phyloP scores from a whole-genome alignment of 768 basidiomycete genomes.

The Russula griseocarnosa region DNA sequence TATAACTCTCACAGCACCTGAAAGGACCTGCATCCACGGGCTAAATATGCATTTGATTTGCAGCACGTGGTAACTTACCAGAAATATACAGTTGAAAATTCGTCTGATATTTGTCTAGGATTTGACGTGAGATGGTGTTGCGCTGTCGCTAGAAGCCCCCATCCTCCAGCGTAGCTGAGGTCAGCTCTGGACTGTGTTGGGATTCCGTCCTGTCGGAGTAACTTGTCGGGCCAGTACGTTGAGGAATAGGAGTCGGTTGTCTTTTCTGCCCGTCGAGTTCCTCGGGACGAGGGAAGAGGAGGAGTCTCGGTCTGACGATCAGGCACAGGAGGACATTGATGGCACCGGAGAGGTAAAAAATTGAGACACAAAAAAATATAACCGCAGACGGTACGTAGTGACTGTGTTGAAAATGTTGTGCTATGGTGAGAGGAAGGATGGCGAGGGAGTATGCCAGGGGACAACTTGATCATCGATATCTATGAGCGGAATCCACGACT shows the following conservation, averaged over 20 bases:
- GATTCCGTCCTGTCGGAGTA: no score
- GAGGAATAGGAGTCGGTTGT: background rate
- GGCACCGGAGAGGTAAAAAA: slow-evolving; percentile 38
- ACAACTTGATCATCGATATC: background rate
- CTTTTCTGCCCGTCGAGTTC: background rate
- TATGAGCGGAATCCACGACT: background rate
- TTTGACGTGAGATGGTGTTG: background rate
- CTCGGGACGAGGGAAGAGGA: slow-evolving; percentile 25
- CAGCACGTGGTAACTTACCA: no score
- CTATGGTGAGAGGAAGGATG: background rate
- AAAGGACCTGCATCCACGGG: no score
- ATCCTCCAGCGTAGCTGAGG: background rate
- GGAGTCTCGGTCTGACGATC: slow-evolving; percentile 27
- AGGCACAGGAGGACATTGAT: slow-evolving; percentile 42
- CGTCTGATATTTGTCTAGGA: background rate
- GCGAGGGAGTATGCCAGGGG: background rate
- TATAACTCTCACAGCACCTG: no score
- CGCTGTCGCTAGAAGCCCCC: background rate
- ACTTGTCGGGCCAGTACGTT: no score
- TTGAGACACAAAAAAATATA: slow-evolving; percentile 33
- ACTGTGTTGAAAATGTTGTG: no score
- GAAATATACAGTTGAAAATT: background rate
- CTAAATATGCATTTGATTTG: no score
- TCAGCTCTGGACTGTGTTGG: background rate
- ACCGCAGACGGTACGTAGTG: no score